Base-by-base conservation (phyloP, 495 filamentous ascomycete genomes). In the Aspergillus incahuasiensis region DNA sequence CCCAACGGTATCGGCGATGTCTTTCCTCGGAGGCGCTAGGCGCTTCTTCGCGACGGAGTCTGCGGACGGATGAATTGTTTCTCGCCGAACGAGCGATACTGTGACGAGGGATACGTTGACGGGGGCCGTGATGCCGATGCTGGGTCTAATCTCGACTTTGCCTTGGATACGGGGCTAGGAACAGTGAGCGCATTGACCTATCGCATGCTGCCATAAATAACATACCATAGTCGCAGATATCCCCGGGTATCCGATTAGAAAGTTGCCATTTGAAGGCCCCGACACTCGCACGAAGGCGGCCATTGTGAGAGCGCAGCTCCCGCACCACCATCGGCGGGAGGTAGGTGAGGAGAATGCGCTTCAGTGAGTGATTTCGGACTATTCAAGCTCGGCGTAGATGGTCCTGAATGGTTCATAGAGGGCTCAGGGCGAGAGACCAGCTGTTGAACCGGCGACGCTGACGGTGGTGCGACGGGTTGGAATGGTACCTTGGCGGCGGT, bases 161-260 rank as follows among this genome's bases (percentile, higher is more conserved):
- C 94, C 94, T 75, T 96, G 91, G 73, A 98, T 90, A 61, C 94
- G 85, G 56, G 94, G 94, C 90, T 97, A 65, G 42, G 47, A 22
- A 8, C 18, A 6, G 22, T 35, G 13, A 38, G 49, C 48, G 15
- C 52, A 30, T 56, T 38, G 55, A 35, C 8, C 15, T 16, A 18
- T 6, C 5, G 15, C 1, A 18, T 40, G 4, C 38, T 40, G 18
- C 38, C 4, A n/a, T 40, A 12, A 16, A 40, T 16, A 40, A 12
- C 86, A 79, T 78, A 96, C 92, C 85, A 97, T 77, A 5, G 95
- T 98, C 60, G 94, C 95, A 30, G 95, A 96, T 70, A 98, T 97
- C 57, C 94, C 94, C 6, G 94, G 94, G 71, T 98, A 98, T 46
- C 94, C 94, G 58, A 97, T 90, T 58, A 97, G 78, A 65, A 92